Evolutionary conservation across 2,329 filamentous ascomycete genomes (phyloP).

Genomic region (Fusarium devonianum): DNA sequence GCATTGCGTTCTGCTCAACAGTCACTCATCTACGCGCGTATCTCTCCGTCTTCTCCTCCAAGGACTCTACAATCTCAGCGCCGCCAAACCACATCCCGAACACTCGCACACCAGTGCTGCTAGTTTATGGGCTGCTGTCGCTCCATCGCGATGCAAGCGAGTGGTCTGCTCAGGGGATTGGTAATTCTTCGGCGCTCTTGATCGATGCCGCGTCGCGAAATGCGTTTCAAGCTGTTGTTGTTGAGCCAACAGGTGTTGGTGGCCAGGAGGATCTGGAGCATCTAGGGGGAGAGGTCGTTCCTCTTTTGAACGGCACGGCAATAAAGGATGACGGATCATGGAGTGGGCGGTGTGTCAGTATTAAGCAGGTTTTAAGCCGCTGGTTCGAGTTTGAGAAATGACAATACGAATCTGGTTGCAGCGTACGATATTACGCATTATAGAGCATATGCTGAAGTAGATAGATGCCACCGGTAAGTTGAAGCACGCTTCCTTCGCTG

Average conservation of each 20-base stretch:
- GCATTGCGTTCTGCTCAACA: constrained; percentile 75
- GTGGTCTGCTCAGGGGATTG: constrained; percentile 78
- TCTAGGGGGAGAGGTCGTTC: constrained; percentile 61
- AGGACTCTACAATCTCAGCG: constrained; percentile 47
- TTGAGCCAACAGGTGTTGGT: constrained; percentile 52
- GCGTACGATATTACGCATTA: background rate
- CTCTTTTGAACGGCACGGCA: constrained; percentile 66
- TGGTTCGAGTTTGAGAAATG: constrained; percentile 62
- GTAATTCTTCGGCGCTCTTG: constrained; percentile 66
- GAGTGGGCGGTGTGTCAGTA: constrained; percentile 65
- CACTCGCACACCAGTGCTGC: constrained; percentile 52
- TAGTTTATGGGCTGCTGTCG: constrained; percentile 71
- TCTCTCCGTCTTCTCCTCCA: constrained; percentile 63
- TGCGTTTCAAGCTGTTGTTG: constrained; percentile 53
- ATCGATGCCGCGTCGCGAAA: constrained; percentile 65
- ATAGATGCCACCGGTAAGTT: too few species aligned
- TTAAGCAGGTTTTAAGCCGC: constrained; percentile 64
- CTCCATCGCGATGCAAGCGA: constrained; percentile 73
- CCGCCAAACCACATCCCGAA: constrained; percentile 44
- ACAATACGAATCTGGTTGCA: constrained; percentile 7
- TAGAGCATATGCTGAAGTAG: too few species aligned
- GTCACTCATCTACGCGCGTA: constrained; percentile 80
- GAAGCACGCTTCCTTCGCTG: too few species aligned
- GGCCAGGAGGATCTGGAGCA: constrained; percentile 44
- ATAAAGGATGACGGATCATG: constrained; percentile 61